Percentiles rank a stretch among this genome's conserved stretches.
Conservation (phyloP, 179 eudicot genomes). For the Gypsophila paniculata region DNA sequence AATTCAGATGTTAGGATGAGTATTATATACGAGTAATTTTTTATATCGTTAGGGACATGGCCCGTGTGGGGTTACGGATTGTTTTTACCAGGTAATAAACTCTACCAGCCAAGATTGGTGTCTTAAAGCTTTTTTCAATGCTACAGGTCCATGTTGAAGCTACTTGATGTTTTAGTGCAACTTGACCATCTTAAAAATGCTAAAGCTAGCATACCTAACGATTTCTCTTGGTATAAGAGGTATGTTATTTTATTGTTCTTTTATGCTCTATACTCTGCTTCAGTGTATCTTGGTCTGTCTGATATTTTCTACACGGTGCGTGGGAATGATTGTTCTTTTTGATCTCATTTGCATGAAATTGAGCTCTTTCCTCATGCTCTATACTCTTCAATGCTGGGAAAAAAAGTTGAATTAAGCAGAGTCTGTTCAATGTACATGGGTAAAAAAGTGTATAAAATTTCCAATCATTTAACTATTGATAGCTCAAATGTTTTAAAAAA, state of each 20-base stretch:
- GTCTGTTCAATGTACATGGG: neutral
- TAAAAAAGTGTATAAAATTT: too few relatives aligned
- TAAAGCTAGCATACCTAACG: constrained; percentile 98
- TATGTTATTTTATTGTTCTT: constrained; percentile 27
- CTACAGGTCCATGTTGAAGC: constrained; percentile 94
- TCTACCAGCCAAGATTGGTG: neutral
- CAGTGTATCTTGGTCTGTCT: constrained; percentile 5
- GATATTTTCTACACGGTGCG: constrained; percentile 7
- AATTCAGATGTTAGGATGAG: neutral
- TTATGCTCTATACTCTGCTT: neutral
- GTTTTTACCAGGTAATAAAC: neutral
- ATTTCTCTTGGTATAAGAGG: constrained; percentile 99
- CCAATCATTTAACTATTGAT: neutral
- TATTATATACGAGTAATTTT: neutral
- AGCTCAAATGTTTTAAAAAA: too few relatives aligned
- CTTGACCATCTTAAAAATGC: constrained; percentile 99
- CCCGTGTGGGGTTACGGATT: neutral
- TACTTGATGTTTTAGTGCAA: constrained; percentile 90
- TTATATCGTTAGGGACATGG: neutral
- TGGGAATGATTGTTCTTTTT: neutral
- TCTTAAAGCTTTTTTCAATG: constrained; percentile 21
- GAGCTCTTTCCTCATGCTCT: neutral
- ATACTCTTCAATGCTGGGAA: neutral
- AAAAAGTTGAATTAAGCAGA: neutral
- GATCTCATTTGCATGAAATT: neutral